Evolutionary conservation across 306 rosid genomes (phyloP), one percentile per base, ranked within the genome.

Genomic region (Citrullus amarus): DNA sequence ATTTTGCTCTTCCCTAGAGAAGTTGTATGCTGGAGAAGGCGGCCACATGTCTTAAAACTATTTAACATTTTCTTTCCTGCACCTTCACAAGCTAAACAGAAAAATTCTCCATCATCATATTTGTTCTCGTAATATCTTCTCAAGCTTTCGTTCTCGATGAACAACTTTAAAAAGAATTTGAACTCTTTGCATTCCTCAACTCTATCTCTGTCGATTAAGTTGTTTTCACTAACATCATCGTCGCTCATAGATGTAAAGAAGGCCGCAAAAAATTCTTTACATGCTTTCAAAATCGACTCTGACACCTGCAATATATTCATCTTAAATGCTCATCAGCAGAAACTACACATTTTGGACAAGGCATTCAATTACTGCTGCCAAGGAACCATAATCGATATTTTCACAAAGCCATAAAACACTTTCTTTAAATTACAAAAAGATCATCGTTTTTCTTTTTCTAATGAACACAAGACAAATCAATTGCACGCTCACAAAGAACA

Each of bases 61-160:
- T 44, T 69, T 8, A 5, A 2, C 22, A 4, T 51, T 46, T 48
- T 83, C 63, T 66, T 79, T 53, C 78, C 69, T 20, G 73, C 17
- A 50, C 74, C 80, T n/a, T 53, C 50, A 75, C 86, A 83, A 58
- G 58, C 82, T 43, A 79, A 61, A 75, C 86, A 83, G 46, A 14
- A 56, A 75, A 79, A 83, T 18, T 83, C 80, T 28, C 86, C 82
- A 44, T 20, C 55, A 20, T 67, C 66, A 48, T 44, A 46, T 7
- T 79, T 56, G 22, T 65, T 79, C 78, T 43, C 78, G 38, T 83
- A 66, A 79, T 79, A 83, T 34, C 74, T 76, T 30, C 85, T 79
- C 77, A 82, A 74, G 38, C 67, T 46, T 10, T 59, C 61, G 34
- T 73, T 57, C 34, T 82, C 82, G 0, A 12, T 72, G 25, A 82